Percentiles rank a stretch among this genome's conserved stretches.
phyloP scores from a whole-genome alignment of 805 yeast genomes.

The Yarrowia hollandica region DNA sequence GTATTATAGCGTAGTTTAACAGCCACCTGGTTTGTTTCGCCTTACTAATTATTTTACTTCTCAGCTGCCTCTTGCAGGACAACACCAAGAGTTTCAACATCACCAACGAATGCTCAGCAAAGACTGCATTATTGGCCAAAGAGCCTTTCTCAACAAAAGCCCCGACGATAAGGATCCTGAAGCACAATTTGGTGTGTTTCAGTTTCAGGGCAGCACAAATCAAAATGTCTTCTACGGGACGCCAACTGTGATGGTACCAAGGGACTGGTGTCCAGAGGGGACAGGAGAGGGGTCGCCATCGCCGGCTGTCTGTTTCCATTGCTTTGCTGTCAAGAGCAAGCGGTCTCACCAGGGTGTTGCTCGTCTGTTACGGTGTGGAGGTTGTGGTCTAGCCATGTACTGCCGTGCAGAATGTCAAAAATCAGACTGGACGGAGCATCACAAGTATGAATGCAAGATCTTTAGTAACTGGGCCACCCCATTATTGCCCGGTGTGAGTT shows the following conservation, averaged over 20 bases:
- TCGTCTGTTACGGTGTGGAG: conserved; percentile 21
- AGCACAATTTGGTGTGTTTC: conserved; percentile 16
- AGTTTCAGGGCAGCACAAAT: not conserved
- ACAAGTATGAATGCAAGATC: conserved; percentile 22
- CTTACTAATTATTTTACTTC: not conserved
- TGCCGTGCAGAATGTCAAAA: conserved; percentile 23
- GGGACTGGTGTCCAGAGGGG: conserved; percentile 24
- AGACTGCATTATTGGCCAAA: conserved; percentile 19
- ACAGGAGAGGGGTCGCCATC: conserved; percentile 17
- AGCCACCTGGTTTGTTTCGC: too few species aligned
- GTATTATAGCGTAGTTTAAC: too few species aligned
- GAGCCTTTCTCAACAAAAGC: conserved; percentile 11
- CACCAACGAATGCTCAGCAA: conserved; percentile 21
- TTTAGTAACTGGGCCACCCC: conserved; percentile 9
- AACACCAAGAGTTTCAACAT: not conserved
- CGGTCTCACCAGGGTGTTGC: conserved; percentile 21
- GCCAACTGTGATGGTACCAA: conserved; percentile 18
- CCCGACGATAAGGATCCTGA: conserved; percentile 9
- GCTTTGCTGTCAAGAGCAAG: conserved; percentile 27
- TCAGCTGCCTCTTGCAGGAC: not conserved
- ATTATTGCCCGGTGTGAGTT: conserved; percentile 8
- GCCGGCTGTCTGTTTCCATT: conserved; percentile 18
- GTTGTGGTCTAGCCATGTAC: conserved; percentile 28
- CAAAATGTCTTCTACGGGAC: conserved; percentile 11
- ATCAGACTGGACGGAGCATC: conserved; percentile 20